These are phyloP conservation scores for Bipolaris oryzae DNA, from an alignment of 2,329 filamentous ascomycete genomes.

Conservation along the genomic window DNA sequence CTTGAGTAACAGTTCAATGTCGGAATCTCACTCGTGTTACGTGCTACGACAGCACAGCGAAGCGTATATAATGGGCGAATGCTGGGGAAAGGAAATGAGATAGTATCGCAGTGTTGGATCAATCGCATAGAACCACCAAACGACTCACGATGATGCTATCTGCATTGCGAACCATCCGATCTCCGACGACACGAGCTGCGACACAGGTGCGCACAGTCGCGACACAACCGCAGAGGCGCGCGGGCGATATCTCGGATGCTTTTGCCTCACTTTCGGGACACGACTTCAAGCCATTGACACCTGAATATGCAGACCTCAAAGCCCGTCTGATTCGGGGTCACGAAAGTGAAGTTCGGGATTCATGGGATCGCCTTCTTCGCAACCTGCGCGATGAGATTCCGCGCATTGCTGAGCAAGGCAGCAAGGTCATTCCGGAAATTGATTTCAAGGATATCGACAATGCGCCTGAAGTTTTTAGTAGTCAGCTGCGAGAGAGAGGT, in stretches of 20 bases:
- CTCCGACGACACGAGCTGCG: constrained; percentile 24
- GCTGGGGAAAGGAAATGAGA: constrained; percentile 10
- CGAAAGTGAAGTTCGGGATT: constrained; percentile 55
- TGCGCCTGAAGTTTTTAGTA: constrained; percentile 61
- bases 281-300: constrained; percentile 52
- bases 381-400: constrained; percentile 54
- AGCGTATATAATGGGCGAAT: constrained; percentile 29
- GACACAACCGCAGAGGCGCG: constrained; percentile 50
- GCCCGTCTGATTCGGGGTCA: constrained; percentile 51
- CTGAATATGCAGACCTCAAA: constrained; percentile 56
- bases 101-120: constrained; percentile 15
- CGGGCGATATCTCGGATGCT: constrained; percentile 58
- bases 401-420: constrained; percentile 51
- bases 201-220: constrained; percentile 37
- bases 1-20: constrained; percentile 21
- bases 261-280: constrained; percentile 58
- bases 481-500: constrained; percentile 63
- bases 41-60: constrained; percentile 10
- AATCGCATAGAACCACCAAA: constrained; percentile 3
- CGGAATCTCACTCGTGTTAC: constrained; percentile 19
- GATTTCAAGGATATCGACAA: constrained; percentile 55
- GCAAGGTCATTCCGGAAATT: constrained; percentile 54
- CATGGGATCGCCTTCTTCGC: constrained; percentile 55
- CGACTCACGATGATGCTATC: constrained; percentile 35
- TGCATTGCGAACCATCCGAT: constrained; percentile 35